Base-by-base conservation (phyloP, 495 filamentous ascomycete genomes). In the Rostrohypoxylon terebratum region DNA sequence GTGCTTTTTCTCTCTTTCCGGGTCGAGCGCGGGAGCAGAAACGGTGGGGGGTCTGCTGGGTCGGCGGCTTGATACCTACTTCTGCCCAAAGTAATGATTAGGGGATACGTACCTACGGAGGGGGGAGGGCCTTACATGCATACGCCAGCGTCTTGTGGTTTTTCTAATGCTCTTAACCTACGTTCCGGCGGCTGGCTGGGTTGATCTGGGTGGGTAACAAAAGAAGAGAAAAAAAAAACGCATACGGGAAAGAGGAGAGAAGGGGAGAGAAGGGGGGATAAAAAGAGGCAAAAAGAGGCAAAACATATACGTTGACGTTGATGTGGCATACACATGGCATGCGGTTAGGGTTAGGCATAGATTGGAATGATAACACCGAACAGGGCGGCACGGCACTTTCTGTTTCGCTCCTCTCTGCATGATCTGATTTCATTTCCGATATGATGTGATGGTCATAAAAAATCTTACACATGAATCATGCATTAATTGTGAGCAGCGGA, bases 281-380 rank as follows among this genome's bases (percentile, higher is more conserved):
- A n/a, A n/a, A n/a, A n/a, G 25, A 28, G 28, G 6, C 28, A 28
- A 28, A 28, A 28, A 28, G 28, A 28, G 28, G 28, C 28, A 28
- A 28, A 28, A 28, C n/a, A 28, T 28, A 28, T 28, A 28, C 28
- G 28, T 50, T 50, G 47, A 25, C 18, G 21, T 50, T 50, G 50
- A 31, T 25, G 25, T 33, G 33, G 47, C 47, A 51, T 51, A 51
- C 47, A 11, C 47, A 51, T 11, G 25, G 50, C 21, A 31, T 10
- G 14, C 20, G 48, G 48, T n/a, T 53, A 55, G 14, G 48, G 48
- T n/a, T 53, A 55, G 14, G 51, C 20, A 36, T 55, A 55, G 28
- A 55, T 55, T 55, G 51, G 51, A 55, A 55, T 36, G 31, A 36
- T 36, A 55, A 55, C 14, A 55, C 51, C 14, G n/a, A 54, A 55